These are phyloP conservation scores for Microthlaspi erraticum DNA, from an alignment of 345 rosid species.

Conservation along the genomic window DNA sequence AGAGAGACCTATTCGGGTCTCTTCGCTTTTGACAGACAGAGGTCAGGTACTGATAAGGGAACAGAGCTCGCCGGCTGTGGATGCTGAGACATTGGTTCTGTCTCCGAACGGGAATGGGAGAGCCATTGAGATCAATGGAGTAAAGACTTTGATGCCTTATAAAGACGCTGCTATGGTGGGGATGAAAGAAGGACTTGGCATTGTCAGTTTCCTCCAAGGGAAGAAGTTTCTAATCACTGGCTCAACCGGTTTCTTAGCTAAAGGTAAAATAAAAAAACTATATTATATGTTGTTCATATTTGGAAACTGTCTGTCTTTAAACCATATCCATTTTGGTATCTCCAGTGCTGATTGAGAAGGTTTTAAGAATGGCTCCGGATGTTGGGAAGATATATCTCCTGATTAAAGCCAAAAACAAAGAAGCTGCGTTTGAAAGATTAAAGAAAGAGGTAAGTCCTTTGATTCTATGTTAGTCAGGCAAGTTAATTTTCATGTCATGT, in stretches of 20 bases:
- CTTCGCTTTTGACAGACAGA: conserved; percentile 61
- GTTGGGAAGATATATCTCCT: conserved; percentile 85
- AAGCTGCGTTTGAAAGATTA: conserved; percentile 75
- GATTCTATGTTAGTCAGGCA: conserved; percentile 6
- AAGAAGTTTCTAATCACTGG: conserved; percentile 80
- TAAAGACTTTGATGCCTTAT: conserved; percentile 63
- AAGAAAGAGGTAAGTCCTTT: conserved; percentile 65
- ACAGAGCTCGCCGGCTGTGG: conserved; percentile 53
- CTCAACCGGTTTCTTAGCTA: conserved; percentile 93
- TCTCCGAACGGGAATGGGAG: conserved; percentile 61
- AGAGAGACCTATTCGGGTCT: conserved; percentile 45
- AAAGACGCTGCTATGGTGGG: conserved; percentile 54
- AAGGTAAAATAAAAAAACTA: conserved; percentile 54
- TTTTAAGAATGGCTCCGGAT: conserved; percentile 78
- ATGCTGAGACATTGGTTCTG: conserved; percentile 60
- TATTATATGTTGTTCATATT: not conserved
- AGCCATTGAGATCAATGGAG: conserved; percentile 51
- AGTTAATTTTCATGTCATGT: not conserved
- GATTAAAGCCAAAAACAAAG: conserved; percentile 77
- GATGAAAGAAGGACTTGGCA: conserved; percentile 82
- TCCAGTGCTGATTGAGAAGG: conserved; percentile 89
- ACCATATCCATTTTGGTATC: not conserved
- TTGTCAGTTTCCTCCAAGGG: conserved; percentile 77
- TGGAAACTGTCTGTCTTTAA: not conserved
- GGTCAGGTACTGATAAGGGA: conserved; percentile 50